Evolutionary conservation across 2,329 filamentous ascomycete genomes (phyloP), one percentile per base, ranked within the genome.

Genomic region (Claviceps pazoutovae): DNA sequence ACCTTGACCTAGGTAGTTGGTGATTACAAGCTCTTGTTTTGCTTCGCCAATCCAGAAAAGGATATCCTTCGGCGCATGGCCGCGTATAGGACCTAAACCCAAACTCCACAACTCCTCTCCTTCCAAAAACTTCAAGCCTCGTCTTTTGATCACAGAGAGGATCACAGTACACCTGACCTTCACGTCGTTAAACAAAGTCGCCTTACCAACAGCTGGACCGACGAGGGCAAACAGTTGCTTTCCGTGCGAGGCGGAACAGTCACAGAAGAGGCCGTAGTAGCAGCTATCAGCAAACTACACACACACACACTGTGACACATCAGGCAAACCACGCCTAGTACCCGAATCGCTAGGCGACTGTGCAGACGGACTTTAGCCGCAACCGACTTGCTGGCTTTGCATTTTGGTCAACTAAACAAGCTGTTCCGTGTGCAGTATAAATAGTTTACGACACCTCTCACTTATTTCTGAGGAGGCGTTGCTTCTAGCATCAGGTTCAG

Each of bases 221-320:
- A 42, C 41, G 39, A 41, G 36, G 34, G 34, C 6, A 45, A 21
- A 4, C 5, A 34, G 6, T 26, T 13, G 34, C 43, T 41, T 21
- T 37, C 49, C 16, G 21, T 46, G 45, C 36, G n/a, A 38, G 26
- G 17, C 30, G 19, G 34, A 41, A 41, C 19, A 8, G 42, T 19
- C 42, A 30, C 30, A 45, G 9, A 19, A 34, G n/a, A 42, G 39
- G 39, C 39, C 19, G 48, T 13, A 34, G 38, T 41, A 48, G 46
- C n/a, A 21, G 37, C 30, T 30, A 34, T 46, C 45, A 11, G 43
- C 52, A 53, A 7, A 47, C 48, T 51, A 49, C 45, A 51, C 48
- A 42, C 45, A 51, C 48, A 42, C 23, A 30, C 11, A 14, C 46
- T 51, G 52, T 51, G 49, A 46, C 45, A 51, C 48, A 51, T 51